Conservation (phyloP, 306 rosid species). For the Pyrus pyrifolia region DNA sequence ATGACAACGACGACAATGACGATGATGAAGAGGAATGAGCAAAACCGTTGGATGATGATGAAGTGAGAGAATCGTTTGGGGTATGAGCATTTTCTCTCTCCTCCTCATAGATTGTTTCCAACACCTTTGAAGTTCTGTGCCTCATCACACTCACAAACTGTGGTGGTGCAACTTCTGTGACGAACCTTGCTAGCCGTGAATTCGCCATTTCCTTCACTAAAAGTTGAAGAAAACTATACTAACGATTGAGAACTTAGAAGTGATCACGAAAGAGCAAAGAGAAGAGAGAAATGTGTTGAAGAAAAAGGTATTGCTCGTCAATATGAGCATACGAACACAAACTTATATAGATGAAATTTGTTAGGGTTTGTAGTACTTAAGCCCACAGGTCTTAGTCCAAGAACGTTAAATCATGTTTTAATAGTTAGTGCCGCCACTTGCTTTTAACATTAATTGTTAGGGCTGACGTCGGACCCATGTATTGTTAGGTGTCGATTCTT, state of each 20-base stretch:
- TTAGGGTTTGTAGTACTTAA: constrained; percentile 19
- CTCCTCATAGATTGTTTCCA: constrained; percentile 86
- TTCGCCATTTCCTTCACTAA: constrained; percentile 44
- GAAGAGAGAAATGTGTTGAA: not conserved
- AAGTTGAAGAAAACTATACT: not conserved
- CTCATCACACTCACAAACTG: constrained; percentile 80
- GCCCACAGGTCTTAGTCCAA: constrained; percentile 28
- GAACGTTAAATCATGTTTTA: constrained; percentile 22
- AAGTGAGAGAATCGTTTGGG: constrained; percentile 2
- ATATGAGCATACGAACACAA: not conserved
- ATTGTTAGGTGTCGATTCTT: constrained; percentile 29
- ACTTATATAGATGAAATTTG: not conserved
- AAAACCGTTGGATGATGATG: not conserved
- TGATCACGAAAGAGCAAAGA: not conserved
- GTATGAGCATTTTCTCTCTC: constrained; percentile 44
- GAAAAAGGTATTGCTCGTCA: not conserved
- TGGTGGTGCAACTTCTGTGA: constrained; percentile 93
- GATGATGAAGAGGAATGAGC: not conserved
- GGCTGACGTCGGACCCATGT: constrained; percentile 7
- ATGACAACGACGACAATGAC: not conserved
- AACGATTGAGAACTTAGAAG: not conserved
- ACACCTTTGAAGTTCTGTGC: constrained; percentile 61
- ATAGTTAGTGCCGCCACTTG: constrained; percentile 52
- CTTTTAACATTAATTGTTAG: constrained; percentile 38
- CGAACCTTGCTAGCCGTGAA: constrained; percentile 66